These are phyloP conservation scores for Talaromyces sp. DNA, from an alignment of 2,329 filamentous ascomycete species.

Conservation along the genomic window DNA sequence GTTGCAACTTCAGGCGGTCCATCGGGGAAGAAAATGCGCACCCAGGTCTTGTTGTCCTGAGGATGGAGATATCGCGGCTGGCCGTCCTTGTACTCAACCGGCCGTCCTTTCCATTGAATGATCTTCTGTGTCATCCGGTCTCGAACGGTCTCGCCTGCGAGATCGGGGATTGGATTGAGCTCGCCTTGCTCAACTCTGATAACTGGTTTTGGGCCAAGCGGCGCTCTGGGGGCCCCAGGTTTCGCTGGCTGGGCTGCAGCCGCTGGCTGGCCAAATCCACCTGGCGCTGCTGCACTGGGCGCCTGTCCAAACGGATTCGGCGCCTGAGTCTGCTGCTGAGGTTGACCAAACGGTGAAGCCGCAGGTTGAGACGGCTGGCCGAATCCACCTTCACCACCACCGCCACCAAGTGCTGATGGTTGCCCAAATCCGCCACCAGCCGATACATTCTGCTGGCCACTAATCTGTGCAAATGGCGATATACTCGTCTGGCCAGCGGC, in stretches of 20 bases:
- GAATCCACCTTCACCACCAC: background rate
- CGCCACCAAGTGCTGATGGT: background rate
- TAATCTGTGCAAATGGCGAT: constrained; percentile 29
- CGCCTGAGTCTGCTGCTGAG: constrained; percentile 22
- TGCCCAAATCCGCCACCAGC: constrained; percentile 13
- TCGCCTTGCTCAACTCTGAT: constrained; percentile 24
- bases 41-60: constrained; percentile 52
- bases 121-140: constrained; percentile 40
- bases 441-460: constrained; percentile 15
- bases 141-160: constrained; percentile 33
- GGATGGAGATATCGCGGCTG: constrained; percentile 49
- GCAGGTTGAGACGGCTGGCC: constrained; percentile 6
- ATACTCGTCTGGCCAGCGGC: constrained; percentile 24
- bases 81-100: constrained; percentile 54
- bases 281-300: constrained; percentile 15
- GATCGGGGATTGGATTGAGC: constrained; percentile 32
- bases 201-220: constrained; percentile 23
- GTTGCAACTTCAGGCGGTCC: constrained; percentile 56
- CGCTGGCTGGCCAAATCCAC: constrained; percentile 31
- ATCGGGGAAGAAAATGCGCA: constrained; percentile 68
- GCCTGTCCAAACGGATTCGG: constrained; percentile 27
- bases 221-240: constrained; percentile 10
- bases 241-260: constrained; percentile 19
- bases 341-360: constrained; percentile 26
- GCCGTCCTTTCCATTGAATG: constrained; percentile 59